Conservation (phyloP, 345 rosid species). For the Brassica carinata region DNA sequence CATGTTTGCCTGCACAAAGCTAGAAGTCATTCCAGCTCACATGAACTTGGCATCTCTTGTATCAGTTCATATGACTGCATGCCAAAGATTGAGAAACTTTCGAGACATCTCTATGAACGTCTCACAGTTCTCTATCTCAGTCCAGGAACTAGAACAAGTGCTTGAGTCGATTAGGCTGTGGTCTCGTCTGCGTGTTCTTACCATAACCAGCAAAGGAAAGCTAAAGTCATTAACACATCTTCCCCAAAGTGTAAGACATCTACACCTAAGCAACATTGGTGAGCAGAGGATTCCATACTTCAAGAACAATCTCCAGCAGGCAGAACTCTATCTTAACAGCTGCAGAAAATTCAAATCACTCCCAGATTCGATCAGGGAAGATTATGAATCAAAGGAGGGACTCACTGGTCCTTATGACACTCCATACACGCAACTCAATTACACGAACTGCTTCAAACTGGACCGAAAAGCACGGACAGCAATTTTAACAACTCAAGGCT, state of each 20-base stretch:
- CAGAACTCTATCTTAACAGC: background rate
- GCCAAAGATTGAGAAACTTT: background rate
- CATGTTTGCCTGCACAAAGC: background rate
- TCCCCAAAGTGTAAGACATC: background rate
- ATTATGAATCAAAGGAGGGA: background rate
- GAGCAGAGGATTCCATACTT: background rate
- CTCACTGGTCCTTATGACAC: background rate
- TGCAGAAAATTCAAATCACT: background rate
- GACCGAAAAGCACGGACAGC: background rate
- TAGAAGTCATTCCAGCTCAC: background rate
- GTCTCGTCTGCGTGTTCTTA: background rate
- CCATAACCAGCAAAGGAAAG: background rate
- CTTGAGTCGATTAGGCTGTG: background rate
- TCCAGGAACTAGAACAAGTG: background rate
- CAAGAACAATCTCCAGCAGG: background rate
- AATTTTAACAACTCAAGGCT: background rate
- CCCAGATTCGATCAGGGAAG: background rate
- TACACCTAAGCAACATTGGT: background rate
- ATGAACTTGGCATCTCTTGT: constrained; percentile 2
- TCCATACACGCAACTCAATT: background rate
- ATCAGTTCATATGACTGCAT: background rate
- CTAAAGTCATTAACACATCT: background rate
- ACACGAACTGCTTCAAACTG: background rate
- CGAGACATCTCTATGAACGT: background rate
- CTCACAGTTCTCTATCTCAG: background rate